Conservation (phyloP, 2,329 filamentous ascomycete genomes). For the Aspergillus sp. region DNA sequence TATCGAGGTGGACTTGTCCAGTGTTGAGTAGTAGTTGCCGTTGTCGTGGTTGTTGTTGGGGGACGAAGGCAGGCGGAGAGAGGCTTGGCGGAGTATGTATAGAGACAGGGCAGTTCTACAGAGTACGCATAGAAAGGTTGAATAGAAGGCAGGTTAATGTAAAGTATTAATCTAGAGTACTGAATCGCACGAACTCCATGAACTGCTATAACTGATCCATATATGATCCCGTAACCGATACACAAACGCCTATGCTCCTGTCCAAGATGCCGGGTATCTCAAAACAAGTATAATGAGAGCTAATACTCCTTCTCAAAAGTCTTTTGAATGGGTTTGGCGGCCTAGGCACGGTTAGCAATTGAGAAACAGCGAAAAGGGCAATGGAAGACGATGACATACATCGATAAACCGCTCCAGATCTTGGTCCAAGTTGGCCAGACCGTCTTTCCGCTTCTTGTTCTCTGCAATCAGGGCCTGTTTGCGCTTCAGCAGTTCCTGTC, state of each 20-base stretch:
- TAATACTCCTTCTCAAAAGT: constrained; percentile 67
- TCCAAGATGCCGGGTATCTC: not conserved
- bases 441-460: constrained; percentile 90
- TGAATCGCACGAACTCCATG: constrained; percentile 2
- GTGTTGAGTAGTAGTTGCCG: too few species aligned
- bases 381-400: constrained; percentile 41
- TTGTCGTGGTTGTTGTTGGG: too few species aligned
- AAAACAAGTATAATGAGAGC: not conserved
- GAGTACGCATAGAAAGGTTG: too few species aligned
- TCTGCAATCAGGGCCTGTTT: constrained; percentile 62
- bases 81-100: too few species aligned
- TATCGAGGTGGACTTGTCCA: too few species aligned
- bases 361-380: not conserved
- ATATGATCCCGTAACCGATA: not conserved
- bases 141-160: too few species aligned
- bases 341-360: constrained; percentile 42
- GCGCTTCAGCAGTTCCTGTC: constrained; percentile 65
- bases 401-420: constrained; percentile 93
- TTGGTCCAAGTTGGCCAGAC: constrained; percentile 81
- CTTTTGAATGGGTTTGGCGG: constrained; percentile 79
- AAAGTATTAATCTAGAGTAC: not conserved
- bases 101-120: too few species aligned
- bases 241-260: not conserved
- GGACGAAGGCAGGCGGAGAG: too few species aligned
- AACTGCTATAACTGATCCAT: too few species aligned